Evolutionary conservation across 2,329 filamentous ascomycete genomes (phyloP), one percentile per base, ranked within the genome.

Genomic region (Penicillium sp.): DNA sequence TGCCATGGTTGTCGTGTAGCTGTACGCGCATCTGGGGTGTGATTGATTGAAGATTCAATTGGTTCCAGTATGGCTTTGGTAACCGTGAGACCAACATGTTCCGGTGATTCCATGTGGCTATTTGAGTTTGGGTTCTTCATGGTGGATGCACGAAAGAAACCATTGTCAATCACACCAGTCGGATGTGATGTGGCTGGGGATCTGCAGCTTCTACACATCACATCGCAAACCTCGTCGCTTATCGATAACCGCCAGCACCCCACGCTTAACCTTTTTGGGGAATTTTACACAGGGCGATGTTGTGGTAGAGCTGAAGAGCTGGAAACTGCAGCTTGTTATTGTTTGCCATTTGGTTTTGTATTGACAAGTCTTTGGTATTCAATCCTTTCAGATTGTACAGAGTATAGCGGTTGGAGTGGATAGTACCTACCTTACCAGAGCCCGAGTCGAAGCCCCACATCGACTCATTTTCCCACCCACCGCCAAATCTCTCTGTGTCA

Each of bases 381-480:
- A 47, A 29, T 11, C 42, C 9, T 5, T 21, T 14, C 1, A 9
- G n/a, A 13, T 43, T 33, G 48, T 8, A 10, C 33, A 23, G 39
- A 42, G 11, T 23, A 42, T 14, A 23, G 39, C 13, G 39, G 19
- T 23, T 42, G 39, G 9, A 42, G 19, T 11, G 39, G 39, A 23
- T 21, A 19, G 27, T 26, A 26, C 48, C 21, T 29, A 35, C 31
- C 37, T 31, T 25, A 46, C 46, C 35, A 39, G 49, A 26, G 23
- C 42, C 49, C 29, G 50, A 54, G 39, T 31, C 46, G 39, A 49
- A 54, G 54, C 59, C 64, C 64, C 64, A 65, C 62, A 51, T 44
- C 49, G 55, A 60, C 47, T 62, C 62, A 58, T 66, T 66, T 67
- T 67, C 62, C 63, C 64, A 63, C 62, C 62, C 64, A 63, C 63